Conservation (phyloP, 2,329 filamentous ascomycete species). For the Laburnicola sp. region DNA sequence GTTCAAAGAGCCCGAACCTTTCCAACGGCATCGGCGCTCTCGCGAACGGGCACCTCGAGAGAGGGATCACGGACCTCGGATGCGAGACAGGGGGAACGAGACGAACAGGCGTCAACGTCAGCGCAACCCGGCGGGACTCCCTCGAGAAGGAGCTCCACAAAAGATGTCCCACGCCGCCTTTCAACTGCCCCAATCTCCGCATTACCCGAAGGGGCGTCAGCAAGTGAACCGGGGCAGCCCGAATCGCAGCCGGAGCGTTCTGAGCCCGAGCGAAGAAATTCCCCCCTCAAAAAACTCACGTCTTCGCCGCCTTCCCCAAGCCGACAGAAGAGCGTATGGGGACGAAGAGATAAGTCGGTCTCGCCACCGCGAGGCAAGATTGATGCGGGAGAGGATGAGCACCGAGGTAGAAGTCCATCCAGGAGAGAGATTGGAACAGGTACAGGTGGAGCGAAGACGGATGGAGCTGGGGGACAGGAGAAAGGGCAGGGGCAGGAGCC, state of each 20-base stretch:
- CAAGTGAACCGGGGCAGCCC: not conserved
- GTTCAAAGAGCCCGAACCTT: constrained; percentile 1
- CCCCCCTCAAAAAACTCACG: not conserved
- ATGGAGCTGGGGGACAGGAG: not conserved
- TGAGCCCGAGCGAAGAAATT: not conserved
- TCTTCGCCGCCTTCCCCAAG: not conserved
- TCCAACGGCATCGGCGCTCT: not conserved
- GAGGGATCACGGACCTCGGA: not conserved
- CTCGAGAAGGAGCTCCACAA: not conserved
- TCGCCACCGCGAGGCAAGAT: not conserved
- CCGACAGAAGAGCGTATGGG: constrained; percentile 3
- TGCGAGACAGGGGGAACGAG: not conserved
- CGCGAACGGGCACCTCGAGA: not conserved
- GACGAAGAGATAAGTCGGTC: not conserved
- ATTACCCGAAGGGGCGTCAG: not conserved
- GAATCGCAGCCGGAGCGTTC: not conserved
- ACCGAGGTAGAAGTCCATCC: not conserved
- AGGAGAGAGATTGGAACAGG: not conserved
- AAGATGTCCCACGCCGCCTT: not conserved
- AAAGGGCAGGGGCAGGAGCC: not conserved
- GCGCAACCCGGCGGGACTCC: not conserved
- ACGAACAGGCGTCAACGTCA: not conserved
- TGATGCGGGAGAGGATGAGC: not conserved
- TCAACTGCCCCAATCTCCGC: not conserved
- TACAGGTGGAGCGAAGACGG: not conserved